Evolutionary conservation across 371 early-diverging fungal genomes (phyloP), one percentile per base, ranked within the genome.

Genomic region (Zopfochytrium polystomum): DNA sequence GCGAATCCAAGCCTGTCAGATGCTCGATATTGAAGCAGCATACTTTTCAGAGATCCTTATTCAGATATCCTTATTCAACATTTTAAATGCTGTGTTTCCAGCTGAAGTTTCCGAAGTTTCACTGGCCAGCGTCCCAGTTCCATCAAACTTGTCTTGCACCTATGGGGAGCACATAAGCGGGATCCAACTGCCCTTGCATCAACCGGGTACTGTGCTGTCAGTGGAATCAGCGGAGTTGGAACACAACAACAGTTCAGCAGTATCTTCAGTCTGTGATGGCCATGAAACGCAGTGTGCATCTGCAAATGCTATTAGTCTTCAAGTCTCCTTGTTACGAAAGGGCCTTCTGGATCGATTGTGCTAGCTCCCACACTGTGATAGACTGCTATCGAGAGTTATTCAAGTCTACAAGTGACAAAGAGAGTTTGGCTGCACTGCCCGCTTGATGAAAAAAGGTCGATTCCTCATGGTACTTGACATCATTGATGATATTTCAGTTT

Each of bases 221-320:
- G 42, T 18, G 55, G 22, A n/a, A 38, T 55, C 11, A 43, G 55
- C 20, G 55, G 55, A 7, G 42, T 55, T 34, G 55, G 55, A 35
- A 55, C 33, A 3, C 55, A n/a, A 55, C 55, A 1, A 38, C 42
- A 20, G 55, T 43, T 25, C 33, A 55, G 42, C 55, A 55, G 25
- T 55, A 38, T 55, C 42, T 43, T 13, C 11, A 43, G 27, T 55
- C 42, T 23, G 42, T 55, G 55, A 55, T 52, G 52, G 52, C 31
- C 6, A 32, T 6, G 7, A 31, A 18, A 11, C 9, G n/a, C 27
- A 7, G n/a, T n/a, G n/a, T 15, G 13, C 18, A 52, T 30, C 11
- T 6, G 7, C 26, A 11, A 6, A 20, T 15, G 11, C n/a, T 26
- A 7, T 47, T n/a, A 11, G 31, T 33, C 18, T 30, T 52, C 52